These are phyloP conservation scores for Metschnikowia peoriensis DNA, from an alignment of 805 yeast species.

Conservation along the genomic window DNA sequence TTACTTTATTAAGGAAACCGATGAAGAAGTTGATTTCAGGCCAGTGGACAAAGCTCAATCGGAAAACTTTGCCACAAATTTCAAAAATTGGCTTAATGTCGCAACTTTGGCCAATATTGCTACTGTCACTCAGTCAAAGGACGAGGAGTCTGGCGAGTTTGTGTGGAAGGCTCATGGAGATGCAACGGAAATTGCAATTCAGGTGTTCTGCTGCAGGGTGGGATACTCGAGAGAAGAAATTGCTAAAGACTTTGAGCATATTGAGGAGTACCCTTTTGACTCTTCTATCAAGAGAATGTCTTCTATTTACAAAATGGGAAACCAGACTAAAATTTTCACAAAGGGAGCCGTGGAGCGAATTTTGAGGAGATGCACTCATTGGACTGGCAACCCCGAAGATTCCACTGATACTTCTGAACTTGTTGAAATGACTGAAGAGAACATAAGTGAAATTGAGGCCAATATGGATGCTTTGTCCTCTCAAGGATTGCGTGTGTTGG, in stretches of 20 bases:
- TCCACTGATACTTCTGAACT: constrained; percentile 16
- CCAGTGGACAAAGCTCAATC: constrained; percentile 20
- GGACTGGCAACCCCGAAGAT: constrained; percentile 20
- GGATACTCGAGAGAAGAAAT: constrained; percentile 26
- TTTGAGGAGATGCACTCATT: constrained; percentile 17
- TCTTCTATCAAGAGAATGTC: constrained; percentile 22
- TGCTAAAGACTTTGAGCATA: constrained; percentile 14
- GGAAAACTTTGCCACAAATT: constrained; percentile 24
- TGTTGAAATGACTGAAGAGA: constrained; percentile 17
- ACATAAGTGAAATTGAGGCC: constrained; percentile 14
- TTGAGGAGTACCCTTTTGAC: constrained; percentile 20
- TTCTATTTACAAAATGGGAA: constrained; percentile 15
- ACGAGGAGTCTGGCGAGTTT: constrained; percentile 36
- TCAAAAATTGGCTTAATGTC: constrained; percentile 54
- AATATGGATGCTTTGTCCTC: constrained; percentile 21
- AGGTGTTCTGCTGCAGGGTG: constrained; percentile 20
- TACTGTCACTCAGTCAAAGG: constrained; percentile 49
- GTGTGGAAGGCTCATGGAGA: constrained; percentile 24
- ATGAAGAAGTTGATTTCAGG: constrained; percentile 35
- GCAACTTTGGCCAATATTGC: constrained; percentile 85
- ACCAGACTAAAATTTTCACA: constrained; percentile 14
- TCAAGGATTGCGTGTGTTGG: constrained; percentile 22
- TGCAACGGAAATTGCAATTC: constrained; percentile 22
- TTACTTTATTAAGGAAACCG: constrained; percentile 30
- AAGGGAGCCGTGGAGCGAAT: constrained; percentile 23